Percentiles rank a stretch among this genome's conserved stretches.
These are phyloP conservation scores for Przewalskia tangutica DNA, from an alignment of 257 asterid genomes.

Conservation along the genomic window DNA sequence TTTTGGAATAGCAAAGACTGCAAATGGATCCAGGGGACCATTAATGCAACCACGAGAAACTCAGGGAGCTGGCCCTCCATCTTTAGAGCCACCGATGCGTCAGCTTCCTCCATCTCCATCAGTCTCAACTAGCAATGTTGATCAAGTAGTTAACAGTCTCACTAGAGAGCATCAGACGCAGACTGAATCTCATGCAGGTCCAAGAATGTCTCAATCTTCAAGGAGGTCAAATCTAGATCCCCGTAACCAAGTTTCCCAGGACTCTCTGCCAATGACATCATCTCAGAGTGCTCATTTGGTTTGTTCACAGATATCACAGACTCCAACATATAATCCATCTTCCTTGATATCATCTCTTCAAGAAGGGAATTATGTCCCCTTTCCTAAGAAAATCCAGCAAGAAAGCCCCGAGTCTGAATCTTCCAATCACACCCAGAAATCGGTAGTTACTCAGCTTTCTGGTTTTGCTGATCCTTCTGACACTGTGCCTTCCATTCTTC, in stretches of 20 bases:
- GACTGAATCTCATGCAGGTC: constrained; percentile 44
- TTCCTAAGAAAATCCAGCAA: constrained; percentile 22
- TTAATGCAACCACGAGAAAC: constrained; percentile 27
- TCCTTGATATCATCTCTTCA: constrained; percentile 27
- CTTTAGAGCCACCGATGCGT: constrained; percentile 28
- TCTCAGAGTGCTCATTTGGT: constrained; percentile 27
- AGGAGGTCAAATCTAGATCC: constrained; percentile 23
- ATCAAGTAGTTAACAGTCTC: constrained; percentile 26
- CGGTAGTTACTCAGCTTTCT: constrained; percentile 16
- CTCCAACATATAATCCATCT: constrained; percentile 24
- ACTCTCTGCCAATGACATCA: constrained; percentile 21
- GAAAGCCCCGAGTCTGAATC: constrained; percentile 24
- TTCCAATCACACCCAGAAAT: not conserved
- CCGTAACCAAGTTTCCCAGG: constrained; percentile 27
- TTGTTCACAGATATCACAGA: constrained; percentile 22
- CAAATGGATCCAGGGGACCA: constrained; percentile 25
- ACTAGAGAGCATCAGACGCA: constrained; percentile 33
- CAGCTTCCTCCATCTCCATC: constrained; percentile 47
- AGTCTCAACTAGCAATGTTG: constrained; percentile 11
- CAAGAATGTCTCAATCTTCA: constrained; percentile 41
- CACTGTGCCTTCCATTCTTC: constrained; percentile 36
- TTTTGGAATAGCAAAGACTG: constrained; percentile 24
- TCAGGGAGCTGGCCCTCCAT: constrained; percentile 28
- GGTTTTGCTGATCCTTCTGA: constrained; percentile 28
- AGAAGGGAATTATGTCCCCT: constrained; percentile 23